These are phyloP conservation scores for Rhizopus delemar DNA, from an alignment of 371 early-diverging fungal species.

Conservation along the genomic window DNA sequence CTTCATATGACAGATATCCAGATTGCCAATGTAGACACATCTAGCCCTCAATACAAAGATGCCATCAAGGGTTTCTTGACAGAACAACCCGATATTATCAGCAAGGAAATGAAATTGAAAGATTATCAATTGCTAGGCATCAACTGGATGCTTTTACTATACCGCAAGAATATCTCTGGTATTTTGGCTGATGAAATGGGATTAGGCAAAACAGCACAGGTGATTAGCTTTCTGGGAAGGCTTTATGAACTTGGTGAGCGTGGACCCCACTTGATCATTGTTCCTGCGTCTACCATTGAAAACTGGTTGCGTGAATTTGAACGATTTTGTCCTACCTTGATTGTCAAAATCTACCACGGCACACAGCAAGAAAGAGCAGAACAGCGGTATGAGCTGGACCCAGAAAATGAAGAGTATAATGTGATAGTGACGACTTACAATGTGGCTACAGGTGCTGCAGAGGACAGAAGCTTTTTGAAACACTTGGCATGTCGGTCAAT, in stretches of 20 bases:
- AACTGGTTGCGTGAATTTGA: slow-evolving; percentile 90
- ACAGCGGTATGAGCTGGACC: slow-evolving; percentile 47
- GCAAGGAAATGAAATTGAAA: slow-evolving; percentile 65
- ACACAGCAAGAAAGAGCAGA: slow-evolving; percentile 64
- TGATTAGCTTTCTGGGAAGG: slow-evolving; percentile 82
- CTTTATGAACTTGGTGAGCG: slow-evolving; percentile 57
- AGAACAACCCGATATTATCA: slow-evolving; percentile 61
- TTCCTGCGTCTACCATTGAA: slow-evolving; percentile 86
- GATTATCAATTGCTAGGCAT: slow-evolving; percentile 94
- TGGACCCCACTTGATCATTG: slow-evolving; percentile 84
- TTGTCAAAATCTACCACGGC: slow-evolving; percentile 75
- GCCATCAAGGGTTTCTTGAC: slow-evolving; percentile 51
- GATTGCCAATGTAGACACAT: slow-evolving; percentile 16
- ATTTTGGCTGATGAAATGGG: slow-evolving; percentile 97
- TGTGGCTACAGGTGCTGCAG: slow-evolving; percentile 69
- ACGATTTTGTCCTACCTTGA: slow-evolving; percentile 70
- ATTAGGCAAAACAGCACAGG: slow-evolving; percentile 97
- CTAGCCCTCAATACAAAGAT: slow-evolving; percentile 17
- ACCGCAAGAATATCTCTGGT: slow-evolving; percentile 77
- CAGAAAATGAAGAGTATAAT: slow-evolving; percentile 42
- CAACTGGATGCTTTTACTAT: slow-evolving; percentile 88
- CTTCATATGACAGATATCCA: slow-evolving; percentile 27
- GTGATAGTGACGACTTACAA: slow-evolving; percentile 75
- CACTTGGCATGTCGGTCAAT: slow-evolving; percentile 57
- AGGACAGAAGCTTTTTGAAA: slow-evolving; percentile 77